These are phyloP conservation scores for Pseudogymnoascus sp. DNA, from an alignment of 2,329 filamentous ascomycete genomes.

Conservation along the genomic window DNA sequence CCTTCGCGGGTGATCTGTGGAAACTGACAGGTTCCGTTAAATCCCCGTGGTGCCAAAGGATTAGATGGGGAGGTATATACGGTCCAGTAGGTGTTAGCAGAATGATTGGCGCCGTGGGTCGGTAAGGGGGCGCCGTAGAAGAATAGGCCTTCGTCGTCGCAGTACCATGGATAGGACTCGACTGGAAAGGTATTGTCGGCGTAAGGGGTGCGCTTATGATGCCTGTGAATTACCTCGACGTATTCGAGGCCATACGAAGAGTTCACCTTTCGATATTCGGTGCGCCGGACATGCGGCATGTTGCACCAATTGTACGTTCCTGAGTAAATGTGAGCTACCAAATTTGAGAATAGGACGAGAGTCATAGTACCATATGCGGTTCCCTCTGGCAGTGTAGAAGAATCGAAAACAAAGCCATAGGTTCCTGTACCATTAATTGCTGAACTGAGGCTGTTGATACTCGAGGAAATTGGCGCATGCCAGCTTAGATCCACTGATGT, in stretches of 20 bases:
- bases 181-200: background rate
- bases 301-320: background rate
- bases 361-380: background rate
- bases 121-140: background rate
- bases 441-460: background rate
- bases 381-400: background rate
- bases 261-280: background rate
- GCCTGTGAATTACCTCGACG: background rate
- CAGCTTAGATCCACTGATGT: background rate
- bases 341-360: background rate
- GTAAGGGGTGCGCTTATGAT: background rate
- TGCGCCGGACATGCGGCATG: background rate
- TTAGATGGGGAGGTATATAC: conserved; percentile 55
- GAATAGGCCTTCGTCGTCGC: background rate
- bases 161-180: background rate
- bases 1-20: conserved; percentile 69
- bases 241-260: background rate
- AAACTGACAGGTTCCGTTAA: conserved; percentile 68
- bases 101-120: background rate
- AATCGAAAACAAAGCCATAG: background rate
- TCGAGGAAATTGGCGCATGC: background rate
- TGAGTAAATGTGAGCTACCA: background rate
- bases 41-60: conserved; percentile 57
- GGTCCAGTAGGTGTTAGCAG: conserved; percentile 50
- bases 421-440: conserved; percentile 13